Evolutionary conservation across 163 green algal genomes (phyloP).

Genomic region (Scenedesmus sp.): DNA sequence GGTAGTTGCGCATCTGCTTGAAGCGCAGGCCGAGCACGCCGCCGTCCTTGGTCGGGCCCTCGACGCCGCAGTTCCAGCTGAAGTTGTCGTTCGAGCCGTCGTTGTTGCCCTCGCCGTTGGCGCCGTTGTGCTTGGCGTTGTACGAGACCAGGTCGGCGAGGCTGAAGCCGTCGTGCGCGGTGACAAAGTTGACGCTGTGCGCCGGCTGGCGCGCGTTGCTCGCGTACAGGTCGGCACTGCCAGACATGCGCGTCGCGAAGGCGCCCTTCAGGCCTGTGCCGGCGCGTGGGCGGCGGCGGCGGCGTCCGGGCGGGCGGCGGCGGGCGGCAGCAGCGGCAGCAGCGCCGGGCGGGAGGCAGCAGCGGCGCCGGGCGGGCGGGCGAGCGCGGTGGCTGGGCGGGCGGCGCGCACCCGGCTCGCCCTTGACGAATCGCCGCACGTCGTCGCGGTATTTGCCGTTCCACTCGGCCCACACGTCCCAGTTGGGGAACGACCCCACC

Average conservation of each 20-base stretch:
- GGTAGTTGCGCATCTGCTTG: slow-evolving; percentile 93
- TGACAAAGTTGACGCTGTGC: slow-evolving; percentile 97
- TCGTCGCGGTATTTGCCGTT: slow-evolving; percentile 96
- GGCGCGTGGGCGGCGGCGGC: too few relatives aligned
- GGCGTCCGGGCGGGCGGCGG: too few relatives aligned
- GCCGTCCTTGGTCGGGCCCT: slow-evolving; percentile 64
- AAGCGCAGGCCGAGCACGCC: slow-evolving; percentile 70
- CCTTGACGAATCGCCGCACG: slow-evolving; percentile 89
- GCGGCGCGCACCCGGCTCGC: slow-evolving; percentile 52
- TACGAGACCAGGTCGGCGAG: slow-evolving; percentile 93
- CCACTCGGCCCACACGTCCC: slow-evolving; percentile 96
- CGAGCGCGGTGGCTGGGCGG: too few relatives aligned
- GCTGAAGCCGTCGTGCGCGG: slow-evolving; percentile 95
- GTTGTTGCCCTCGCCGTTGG: slow-evolving; percentile 87
- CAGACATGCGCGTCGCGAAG: slow-evolving; percentile 90
- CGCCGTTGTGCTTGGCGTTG: slow-evolving; percentile 95
- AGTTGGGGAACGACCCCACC: slow-evolving; percentile 95
- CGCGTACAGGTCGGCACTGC: slow-evolving; percentile 93
- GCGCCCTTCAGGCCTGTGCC: slow-evolving; percentile 82
- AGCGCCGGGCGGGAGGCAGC: too few relatives aligned
- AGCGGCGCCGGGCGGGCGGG: too few relatives aligned
- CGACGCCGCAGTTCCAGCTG: slow-evolving; percentile 96
- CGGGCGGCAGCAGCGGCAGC: too few relatives aligned
- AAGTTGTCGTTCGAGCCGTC: slow-evolving; percentile 97
- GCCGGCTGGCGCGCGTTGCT: slow-evolving; percentile 84